Conservation (phyloP, 2,329 filamentous ascomycete species). For the Epichloe gansuensis region DNA sequence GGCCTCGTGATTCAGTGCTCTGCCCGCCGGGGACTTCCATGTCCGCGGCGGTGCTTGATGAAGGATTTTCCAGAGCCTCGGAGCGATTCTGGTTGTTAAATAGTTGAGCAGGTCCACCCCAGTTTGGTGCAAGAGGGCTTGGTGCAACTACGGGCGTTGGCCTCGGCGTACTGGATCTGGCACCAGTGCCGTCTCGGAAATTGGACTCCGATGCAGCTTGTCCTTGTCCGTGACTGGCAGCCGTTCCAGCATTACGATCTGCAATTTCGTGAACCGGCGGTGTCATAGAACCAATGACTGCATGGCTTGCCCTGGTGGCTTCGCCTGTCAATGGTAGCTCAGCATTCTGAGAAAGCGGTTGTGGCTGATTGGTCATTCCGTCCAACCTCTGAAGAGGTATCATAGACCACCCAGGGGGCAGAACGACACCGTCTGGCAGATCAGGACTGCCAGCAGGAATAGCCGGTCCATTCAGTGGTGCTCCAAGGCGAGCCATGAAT, state of each 20-base stretch:
- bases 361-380: slow-evolving; percentile 15
- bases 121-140: slow-evolving; percentile 35
- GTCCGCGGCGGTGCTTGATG: slow-evolving; percentile 1
- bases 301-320: slow-evolving; percentile 5
- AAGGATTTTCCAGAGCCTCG: slow-evolving; percentile 11
- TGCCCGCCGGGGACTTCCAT: not conserved
- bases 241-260: not conserved
- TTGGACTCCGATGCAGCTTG: not conserved
- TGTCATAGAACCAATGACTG: not conserved
- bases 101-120: slow-evolving; percentile 37
- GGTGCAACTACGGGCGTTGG: slow-evolving; percentile 30
- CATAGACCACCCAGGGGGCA: slow-evolving; percentile 53
- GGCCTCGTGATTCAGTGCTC: not conserved
- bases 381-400: slow-evolving; percentile 46
- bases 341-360: slow-evolving; percentile 4
- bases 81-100: slow-evolving; percentile 24
- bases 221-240: not conserved
- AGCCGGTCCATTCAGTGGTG: slow-evolving; percentile 29
- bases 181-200: not conserved
- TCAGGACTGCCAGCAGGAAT: slow-evolving; percentile 49
- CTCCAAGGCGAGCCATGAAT: slow-evolving; percentile 34
- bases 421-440: slow-evolving; percentile 48
- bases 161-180: slow-evolving; percentile 7
- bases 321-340: slow-evolving; percentile 10
- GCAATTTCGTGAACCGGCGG: not conserved